Conservation (phyloP, 345 rosid genomes). For the Punica granatum region DNA sequence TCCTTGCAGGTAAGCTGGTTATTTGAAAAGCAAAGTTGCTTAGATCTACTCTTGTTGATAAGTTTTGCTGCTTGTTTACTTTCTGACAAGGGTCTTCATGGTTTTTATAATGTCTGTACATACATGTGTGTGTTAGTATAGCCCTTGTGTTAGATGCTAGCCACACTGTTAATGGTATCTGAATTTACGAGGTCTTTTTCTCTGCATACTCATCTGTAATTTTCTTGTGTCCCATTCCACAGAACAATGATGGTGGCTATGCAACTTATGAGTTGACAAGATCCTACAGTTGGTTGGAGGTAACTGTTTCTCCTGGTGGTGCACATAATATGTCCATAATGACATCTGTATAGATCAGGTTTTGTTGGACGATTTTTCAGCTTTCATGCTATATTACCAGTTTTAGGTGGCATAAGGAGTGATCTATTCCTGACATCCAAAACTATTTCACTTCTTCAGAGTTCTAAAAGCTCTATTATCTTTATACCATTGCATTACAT, state of each 20-base stretch:
- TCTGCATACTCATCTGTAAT: background rate
- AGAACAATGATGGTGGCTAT: constrained; percentile 78
- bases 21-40: constrained; percentile 5
- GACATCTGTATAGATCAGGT: background rate
- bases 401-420: no score
- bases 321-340: background rate
- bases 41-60: background rate
- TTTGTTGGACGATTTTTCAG: background rate
- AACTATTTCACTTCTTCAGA: background rate
- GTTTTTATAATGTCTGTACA: background rate
- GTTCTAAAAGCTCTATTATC: background rate
- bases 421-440: no score
- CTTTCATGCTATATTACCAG: background rate
- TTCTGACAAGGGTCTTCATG: background rate
- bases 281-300: constrained; percentile 92
- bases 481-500: background rate
- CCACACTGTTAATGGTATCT: background rate
- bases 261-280: constrained; percentile 94
- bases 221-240: constrained; percentile 8
- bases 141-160: background rate
- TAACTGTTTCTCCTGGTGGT: constrained; percentile 11
- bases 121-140: background rate
- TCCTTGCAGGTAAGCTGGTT: constrained; percentile 65
- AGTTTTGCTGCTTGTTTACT: background rate
- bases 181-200: background rate